Percentiles rank a stretch among this genome's conserved stretches.
Evolutionary conservation across 495 filamentous ascomycete genomes (phyloP).

Genomic region (Annulohypoxylon maeteangense): DNA sequence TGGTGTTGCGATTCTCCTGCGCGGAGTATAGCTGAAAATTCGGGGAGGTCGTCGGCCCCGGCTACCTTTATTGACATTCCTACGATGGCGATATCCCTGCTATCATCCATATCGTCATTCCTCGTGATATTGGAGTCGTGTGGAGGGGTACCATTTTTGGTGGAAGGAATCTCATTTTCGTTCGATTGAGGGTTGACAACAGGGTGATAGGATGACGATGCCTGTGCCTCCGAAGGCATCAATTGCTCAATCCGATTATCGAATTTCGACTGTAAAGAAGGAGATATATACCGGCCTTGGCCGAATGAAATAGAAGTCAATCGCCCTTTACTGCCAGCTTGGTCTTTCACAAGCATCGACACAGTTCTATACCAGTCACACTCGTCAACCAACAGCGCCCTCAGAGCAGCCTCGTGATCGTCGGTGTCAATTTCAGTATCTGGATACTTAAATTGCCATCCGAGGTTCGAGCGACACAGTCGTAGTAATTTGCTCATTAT

Average conservation of each 20-base stretch:
- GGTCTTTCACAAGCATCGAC: not conserved
- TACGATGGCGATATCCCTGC: constrained; percentile 58
- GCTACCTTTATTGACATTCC: constrained; percentile 63
- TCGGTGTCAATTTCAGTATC: not conserved
- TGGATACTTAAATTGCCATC: not conserved
- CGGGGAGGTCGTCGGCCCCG: constrained; percentile 59
- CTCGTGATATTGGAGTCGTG: not conserved
- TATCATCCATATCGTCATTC: constrained; percentile 35
- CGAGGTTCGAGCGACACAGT: not conserved
- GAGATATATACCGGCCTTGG: constrained; percentile 5
- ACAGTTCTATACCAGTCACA: constrained; percentile 6
- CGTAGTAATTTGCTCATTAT: not conserved
- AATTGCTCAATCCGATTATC: not conserved
- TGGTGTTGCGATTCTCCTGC: constrained; percentile 57
- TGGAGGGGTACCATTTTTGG: not conserved
- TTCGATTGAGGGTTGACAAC: not conserved
- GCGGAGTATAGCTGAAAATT: constrained; percentile 58
- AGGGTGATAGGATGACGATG: not conserved
- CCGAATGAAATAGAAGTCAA: not conserved
- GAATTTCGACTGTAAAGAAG: not conserved
- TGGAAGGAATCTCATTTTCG: not conserved
- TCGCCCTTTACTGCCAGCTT: not conserved
- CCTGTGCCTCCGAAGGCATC: not conserved
- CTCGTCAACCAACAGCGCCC: not conserved
- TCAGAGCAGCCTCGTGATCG: not conserved